Percentiles rank a stretch among this genome's conserved stretches.
phyloP scores from a whole-genome alignment of 1,284 basidiomycete genomes.

The Wolfiporia cocos region DNA sequence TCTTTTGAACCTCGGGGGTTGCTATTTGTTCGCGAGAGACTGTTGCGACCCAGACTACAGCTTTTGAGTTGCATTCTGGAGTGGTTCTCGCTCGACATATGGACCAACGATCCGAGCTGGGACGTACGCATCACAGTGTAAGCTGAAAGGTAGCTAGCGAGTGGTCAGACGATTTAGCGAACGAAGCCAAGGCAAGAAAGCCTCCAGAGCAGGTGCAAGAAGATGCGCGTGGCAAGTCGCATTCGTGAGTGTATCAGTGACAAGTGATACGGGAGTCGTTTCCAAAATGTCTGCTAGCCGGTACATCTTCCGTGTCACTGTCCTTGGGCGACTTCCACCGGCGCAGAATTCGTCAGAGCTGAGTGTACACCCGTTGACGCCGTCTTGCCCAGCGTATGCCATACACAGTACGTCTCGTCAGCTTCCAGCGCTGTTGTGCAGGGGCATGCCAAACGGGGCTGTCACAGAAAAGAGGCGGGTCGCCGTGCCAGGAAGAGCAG shows the following conservation, averaged over 20 bases:
- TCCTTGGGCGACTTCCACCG: constrained; percentile 18
- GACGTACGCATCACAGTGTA: constrained; percentile 29
- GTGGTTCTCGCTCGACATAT: too few species aligned
- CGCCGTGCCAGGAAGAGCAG: constrained; percentile 2
- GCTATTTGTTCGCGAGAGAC: too few species aligned
- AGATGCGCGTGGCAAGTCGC: neutral
- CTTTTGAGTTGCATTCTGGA: too few species aligned
- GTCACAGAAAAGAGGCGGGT: constrained; percentile 48
- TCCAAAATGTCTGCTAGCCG: neutral
- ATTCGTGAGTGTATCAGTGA: neutral
- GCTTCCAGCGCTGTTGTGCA: constrained; percentile 17
- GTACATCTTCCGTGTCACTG: neutral
- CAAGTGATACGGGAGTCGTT: too few species aligned
- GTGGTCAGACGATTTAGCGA: constrained; percentile 35
- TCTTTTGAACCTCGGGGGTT: too few species aligned
- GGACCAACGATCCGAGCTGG: constrained; percentile 29
- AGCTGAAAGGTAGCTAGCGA: constrained; percentile 42
- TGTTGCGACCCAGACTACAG: constrained; percentile 13
- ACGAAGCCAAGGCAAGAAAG: constrained; percentile 30
- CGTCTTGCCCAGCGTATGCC: constrained; percentile 37
- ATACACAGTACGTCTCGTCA: constrained; percentile 24
- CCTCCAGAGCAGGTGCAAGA: constrained; percentile 11
- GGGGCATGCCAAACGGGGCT: constrained; percentile 51
- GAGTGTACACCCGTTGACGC: constrained; percentile 28
- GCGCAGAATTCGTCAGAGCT: constrained; percentile 9